Percentiles rank a stretch among this genome's conserved stretches.
Conservation (phyloP, 176 grass and related monocot genomes). For the Oryza meridionalis region DNA sequence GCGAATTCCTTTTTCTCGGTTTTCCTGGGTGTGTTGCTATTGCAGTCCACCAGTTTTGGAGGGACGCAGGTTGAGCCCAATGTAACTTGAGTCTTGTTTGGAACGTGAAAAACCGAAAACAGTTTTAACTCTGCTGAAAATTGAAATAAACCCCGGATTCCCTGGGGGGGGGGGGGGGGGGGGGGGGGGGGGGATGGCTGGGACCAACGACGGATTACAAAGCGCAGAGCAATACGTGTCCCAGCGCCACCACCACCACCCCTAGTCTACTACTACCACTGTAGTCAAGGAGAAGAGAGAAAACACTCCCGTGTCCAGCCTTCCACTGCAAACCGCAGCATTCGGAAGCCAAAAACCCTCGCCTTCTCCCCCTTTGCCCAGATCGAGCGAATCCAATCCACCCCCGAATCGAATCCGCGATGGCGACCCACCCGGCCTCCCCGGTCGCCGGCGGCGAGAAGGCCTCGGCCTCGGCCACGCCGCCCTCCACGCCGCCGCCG, state of each 20-base stretch:
- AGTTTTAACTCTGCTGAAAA: no score
- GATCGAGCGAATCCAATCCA: constrained; percentile 24
- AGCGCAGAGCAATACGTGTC: neutral
- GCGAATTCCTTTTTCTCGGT: no score
- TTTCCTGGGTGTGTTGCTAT: no score
- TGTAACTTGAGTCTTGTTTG: no score
- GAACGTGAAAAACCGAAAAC: no score
- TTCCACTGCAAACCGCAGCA: no score
- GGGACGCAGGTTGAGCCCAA: no score
- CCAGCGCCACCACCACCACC: neutral
- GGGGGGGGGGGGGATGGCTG: neutral
- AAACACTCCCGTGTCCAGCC: neutral
- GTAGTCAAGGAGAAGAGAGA: neutral
- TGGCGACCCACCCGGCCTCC: constrained; percentile 55
- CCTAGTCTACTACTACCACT: neutral
- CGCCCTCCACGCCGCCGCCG: constrained; percentile 30
- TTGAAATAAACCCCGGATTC: no score
- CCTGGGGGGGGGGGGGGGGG: no score
- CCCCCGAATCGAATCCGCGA: neutral
- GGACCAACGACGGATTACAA: neutral
- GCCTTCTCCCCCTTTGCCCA: neutral
- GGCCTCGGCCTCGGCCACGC: constrained; percentile 22
- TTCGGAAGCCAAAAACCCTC: constrained; percentile 37
- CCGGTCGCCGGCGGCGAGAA: constrained; percentile 38
- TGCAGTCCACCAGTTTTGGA: no score